phyloP scores from a whole-genome alignment of 495 filamentous ascomycete species.

The Aspergillus sparsus region DNA sequence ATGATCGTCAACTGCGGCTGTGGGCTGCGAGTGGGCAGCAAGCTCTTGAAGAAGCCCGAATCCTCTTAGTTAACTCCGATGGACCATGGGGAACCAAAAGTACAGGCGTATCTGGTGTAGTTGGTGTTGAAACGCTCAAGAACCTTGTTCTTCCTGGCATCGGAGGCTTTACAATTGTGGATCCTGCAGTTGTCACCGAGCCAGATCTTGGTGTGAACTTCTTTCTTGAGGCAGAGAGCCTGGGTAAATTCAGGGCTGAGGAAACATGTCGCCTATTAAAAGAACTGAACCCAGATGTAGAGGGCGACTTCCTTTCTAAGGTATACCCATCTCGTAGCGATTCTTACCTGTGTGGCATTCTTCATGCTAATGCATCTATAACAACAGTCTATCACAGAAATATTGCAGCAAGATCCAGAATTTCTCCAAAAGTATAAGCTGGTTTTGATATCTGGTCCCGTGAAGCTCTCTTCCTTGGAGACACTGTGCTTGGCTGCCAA shows the following conservation, averaged over 20 bases:
- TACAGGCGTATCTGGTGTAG: constrained; percentile 66
- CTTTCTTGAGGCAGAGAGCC: constrained; percentile 77
- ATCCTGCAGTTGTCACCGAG: constrained; percentile 73
- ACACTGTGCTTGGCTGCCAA: constrained; percentile 58
- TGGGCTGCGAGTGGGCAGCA: constrained; percentile 94
- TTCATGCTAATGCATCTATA: constrained; percentile 17
- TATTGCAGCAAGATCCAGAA: constrained; percentile 41
- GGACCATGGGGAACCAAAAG: constrained; percentile 40
- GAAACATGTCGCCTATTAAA: constrained; percentile 71
- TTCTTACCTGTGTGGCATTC: background rate
- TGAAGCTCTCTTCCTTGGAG: constrained; percentile 57
- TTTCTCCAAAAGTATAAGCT: constrained; percentile 64
- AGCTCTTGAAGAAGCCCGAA: constrained; percentile 84
- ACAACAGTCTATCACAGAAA: constrained; percentile 40
- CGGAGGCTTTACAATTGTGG: constrained; percentile 91
- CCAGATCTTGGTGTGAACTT: constrained; percentile 93
- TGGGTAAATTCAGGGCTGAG: constrained; percentile 81
- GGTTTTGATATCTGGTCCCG: constrained; percentile 73
- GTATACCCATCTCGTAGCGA: constrained; percentile 24
- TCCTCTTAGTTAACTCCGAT: constrained; percentile 80
- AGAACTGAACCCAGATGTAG: constrained; percentile 95
- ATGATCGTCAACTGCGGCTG: constrained; percentile 91
- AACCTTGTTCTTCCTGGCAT: constrained; percentile 93
- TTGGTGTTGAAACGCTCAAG: constrained; percentile 91
- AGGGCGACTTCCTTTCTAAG: constrained; percentile 61